These are phyloP conservation scores for Botrytis deweyae DNA, from an alignment of 2,329 filamentous ascomycete species.

Conservation along the genomic window DNA sequence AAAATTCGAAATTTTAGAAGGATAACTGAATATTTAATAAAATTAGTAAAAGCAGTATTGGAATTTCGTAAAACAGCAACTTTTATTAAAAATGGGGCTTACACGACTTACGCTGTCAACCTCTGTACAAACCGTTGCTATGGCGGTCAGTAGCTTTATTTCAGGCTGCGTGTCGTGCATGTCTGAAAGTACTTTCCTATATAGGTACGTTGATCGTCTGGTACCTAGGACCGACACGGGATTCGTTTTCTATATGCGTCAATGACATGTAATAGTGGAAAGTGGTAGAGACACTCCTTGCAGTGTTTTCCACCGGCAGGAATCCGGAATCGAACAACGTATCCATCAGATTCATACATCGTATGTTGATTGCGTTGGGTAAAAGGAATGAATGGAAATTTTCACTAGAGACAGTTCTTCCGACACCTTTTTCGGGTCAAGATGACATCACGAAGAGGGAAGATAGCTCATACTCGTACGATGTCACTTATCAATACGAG, in stretches of 20 bases:
- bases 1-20: too few relatives aligned
- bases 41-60: too few relatives aligned
- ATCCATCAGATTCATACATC: neutral
- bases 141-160: neutral
- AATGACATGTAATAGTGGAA: neutral
- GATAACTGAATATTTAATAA: too few relatives aligned
- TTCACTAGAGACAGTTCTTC: neutral
- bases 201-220: neutral
- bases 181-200: neutral
- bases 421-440: neutral
- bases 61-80: too few relatives aligned
- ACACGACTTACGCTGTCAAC: too few relatives aligned
- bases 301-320: too few relatives aligned
- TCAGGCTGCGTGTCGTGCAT: neutral
- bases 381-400: neutral
- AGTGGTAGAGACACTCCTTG: too few relatives aligned
- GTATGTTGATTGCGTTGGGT: neutral
- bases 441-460: neutral
- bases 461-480: neutral
- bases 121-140: too few relatives aligned
- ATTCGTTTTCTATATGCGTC: neutral
- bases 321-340: neutral
- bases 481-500: neutral
- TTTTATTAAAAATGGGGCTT: too few relatives aligned
- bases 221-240: neutral